A percentile compares a stretch with the other conserved stretches of the same genome.
Conservation (phyloP, 805 yeast genomes). For the Middelhovenomyces tepae region DNA sequence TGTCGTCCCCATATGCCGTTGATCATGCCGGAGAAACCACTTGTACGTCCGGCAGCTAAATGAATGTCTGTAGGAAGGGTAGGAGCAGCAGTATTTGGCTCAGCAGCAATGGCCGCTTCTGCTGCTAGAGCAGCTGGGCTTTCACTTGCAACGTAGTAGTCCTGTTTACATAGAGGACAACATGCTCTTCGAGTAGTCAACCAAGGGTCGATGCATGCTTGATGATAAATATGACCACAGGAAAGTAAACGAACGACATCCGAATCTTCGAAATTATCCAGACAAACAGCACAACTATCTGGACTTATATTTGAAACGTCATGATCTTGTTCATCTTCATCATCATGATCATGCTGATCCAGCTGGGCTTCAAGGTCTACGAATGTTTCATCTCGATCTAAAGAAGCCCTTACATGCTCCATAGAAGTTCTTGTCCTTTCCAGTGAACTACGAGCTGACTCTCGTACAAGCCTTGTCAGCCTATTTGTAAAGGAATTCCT, state of each 20-base stretch:
- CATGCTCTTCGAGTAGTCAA: conserved; percentile 63
- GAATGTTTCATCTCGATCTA: not conserved
- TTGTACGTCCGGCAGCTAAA: too few species aligned
- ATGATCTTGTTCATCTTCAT: not conserved
- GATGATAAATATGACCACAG: conserved; percentile 79
- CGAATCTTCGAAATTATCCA: conserved; percentile 53
- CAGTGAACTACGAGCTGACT: too few species aligned
- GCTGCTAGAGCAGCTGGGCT: too few species aligned
- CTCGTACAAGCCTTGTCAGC: too few species aligned
- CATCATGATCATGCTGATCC: not conserved
- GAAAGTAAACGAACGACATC: conserved; percentile 63
- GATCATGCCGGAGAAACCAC: too few species aligned
- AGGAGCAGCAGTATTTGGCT: too few species aligned
- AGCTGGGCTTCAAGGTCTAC: not conserved
- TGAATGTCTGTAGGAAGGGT: too few species aligned
- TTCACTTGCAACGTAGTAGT: conserved; percentile 39
- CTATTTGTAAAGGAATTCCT: too few species aligned
- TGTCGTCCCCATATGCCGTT: too few species aligned
- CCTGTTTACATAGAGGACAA: conserved; percentile 77
- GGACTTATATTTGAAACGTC: conserved; percentile 23
- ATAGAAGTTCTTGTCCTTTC: too few species aligned
- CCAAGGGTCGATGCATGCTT: conserved; percentile 78
- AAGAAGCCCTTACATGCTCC: too few species aligned
- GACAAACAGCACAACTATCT: conserved; percentile 72
- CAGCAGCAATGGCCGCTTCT: too few species aligned